Conservation (phyloP, 495 filamentous ascomycete genomes). For the Daldinia bambusicola region DNA sequence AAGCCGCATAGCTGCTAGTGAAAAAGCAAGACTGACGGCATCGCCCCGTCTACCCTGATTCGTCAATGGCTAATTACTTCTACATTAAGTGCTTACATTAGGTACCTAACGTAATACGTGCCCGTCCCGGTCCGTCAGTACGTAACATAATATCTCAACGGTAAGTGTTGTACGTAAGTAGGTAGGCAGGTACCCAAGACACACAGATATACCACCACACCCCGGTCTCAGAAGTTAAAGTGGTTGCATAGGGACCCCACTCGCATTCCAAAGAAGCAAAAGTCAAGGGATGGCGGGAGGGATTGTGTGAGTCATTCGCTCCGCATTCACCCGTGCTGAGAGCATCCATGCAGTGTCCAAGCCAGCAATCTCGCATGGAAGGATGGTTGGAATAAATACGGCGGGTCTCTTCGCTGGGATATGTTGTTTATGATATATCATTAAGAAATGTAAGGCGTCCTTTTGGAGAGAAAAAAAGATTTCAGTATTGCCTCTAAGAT, state of each 20-base stretch:
- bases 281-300: constrained; percentile 7
- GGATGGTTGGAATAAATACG: constrained; percentile 3
- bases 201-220: background rate
- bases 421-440: background rate
- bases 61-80: constrained; percentile 30
- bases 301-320: constrained; percentile 39
- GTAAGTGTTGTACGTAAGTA: no score
- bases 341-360: background rate
- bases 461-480: no score
- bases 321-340: constrained; percentile 16
- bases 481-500: no score
- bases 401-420: background rate
- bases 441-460: background rate
- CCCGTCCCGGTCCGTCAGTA: background rate
- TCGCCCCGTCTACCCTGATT: constrained; percentile 20
- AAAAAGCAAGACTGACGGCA: background rate
- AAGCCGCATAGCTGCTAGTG: background rate
- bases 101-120: background rate
- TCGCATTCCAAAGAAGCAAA: constrained; percentile 2
- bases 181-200: background rate
- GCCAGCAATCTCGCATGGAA: constrained; percentile 34
- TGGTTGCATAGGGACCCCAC: constrained; percentile 37
- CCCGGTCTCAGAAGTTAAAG: constrained; percentile 30
- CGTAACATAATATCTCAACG: background rate
- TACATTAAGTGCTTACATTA: constrained; percentile 1